Evolutionary conservation across 139 green algal genomes (phyloP).

Genomic region (Coelastrella sp.): DNA sequence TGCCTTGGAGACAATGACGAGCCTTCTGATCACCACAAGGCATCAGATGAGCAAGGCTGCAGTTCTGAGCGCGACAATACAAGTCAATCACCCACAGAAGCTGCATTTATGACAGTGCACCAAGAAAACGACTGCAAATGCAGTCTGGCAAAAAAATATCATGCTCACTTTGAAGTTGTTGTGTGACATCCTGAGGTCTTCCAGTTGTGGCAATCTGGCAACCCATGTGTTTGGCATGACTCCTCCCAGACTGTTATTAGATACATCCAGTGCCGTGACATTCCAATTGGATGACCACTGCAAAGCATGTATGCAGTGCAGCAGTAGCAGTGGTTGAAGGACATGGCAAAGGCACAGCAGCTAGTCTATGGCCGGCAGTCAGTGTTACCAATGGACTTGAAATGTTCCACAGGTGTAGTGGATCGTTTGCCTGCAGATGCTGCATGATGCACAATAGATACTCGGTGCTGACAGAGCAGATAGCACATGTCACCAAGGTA

Average conservation of each 20-base stretch:
- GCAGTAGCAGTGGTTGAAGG: neutral
- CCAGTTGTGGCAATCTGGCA: neutral
- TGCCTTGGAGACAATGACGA: neutral
- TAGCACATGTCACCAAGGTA: neutral
- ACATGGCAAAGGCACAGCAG: neutral
- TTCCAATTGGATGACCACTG: neutral
- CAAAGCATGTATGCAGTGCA: neutral
- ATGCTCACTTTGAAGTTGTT: neutral
- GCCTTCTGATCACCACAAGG: neutral
- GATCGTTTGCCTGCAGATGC: too few species aligned
- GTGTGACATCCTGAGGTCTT: neutral
- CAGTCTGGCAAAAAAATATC: neutral
- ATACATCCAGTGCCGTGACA: neutral
- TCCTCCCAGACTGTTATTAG: neutral
- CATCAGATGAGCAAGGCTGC: too few species aligned
- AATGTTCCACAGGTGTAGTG: too few species aligned
- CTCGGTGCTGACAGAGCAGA: neutral
- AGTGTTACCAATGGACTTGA: too few species aligned
- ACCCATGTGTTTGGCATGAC: neutral
- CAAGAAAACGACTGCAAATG: neutral
- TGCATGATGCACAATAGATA: too few species aligned
- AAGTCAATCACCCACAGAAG: too few species aligned
- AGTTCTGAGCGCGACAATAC: too few species aligned
- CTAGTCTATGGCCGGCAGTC: neutral
- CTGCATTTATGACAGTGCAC: neutral